Conservation (phyloP, 2,329 filamentous ascomycete genomes). For the Xylaria sp. region DNA sequence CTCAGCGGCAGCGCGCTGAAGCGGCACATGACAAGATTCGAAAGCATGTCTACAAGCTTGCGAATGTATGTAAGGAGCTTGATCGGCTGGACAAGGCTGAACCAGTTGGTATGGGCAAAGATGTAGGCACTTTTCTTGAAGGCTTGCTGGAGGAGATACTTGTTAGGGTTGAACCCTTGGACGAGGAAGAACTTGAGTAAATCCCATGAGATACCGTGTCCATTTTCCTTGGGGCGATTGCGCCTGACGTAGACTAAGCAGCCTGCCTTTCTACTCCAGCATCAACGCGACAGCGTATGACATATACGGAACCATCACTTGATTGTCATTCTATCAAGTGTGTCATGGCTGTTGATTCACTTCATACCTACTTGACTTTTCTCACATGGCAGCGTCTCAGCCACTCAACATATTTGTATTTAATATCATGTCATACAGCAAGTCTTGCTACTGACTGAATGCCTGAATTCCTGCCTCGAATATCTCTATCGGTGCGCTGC, state of each 20-base stretch:
- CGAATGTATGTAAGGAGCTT: conserved; percentile 86
- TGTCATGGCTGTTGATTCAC: conserved; percentile 4
- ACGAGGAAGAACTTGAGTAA: conserved; percentile 67
- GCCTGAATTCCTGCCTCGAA: conserved; percentile 6
- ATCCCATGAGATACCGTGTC: neutral
- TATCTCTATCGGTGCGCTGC: conserved; percentile 7
- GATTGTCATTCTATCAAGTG: neutral
- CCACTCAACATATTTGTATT: conserved; percentile 20
- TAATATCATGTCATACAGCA: conserved; percentile 23
- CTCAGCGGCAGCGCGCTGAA: conserved; percentile 74
- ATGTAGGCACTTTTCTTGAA: conserved; percentile 88
- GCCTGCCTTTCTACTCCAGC: conserved; percentile 9
- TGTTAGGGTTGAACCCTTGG: conserved; percentile 87
- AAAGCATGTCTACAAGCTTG: conserved; percentile 83
- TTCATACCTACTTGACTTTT: neutral
- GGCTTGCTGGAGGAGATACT: conserved; percentile 93
- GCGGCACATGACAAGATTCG: conserved; percentile 83
- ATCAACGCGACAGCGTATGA: conserved; percentile 4
- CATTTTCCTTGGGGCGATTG: conserved; percentile 1
- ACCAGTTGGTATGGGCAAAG: conserved; percentile 92
- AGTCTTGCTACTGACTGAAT: conserved; percentile 14
- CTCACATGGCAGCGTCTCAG: neutral
- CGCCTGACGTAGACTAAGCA: conserved; percentile 15
- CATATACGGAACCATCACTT: conserved; percentile 10
- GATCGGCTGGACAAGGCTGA: conserved; percentile 87